Conservation (phyloP, 2,329 filamentous ascomycete genomes). For the Exserohilum rostratum region DNA sequence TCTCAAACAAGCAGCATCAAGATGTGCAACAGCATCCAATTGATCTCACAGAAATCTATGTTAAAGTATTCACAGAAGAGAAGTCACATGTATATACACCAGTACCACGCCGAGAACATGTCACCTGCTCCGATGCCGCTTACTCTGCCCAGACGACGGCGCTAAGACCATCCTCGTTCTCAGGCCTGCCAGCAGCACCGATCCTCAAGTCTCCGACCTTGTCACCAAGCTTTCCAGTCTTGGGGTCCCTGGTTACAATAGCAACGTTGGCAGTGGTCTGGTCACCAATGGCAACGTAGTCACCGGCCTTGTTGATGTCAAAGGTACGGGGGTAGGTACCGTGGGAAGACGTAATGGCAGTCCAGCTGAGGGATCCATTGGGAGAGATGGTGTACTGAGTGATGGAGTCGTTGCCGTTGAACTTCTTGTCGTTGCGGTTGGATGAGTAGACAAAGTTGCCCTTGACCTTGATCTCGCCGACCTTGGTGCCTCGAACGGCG, state of each 20-base stretch:
- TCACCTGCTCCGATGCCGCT: not conserved
- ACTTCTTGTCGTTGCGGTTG: slow-evolving; percentile 48
- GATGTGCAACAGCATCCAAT: too few species aligned
- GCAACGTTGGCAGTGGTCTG: slow-evolving; percentile 43
- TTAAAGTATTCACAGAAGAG: too few species aligned
- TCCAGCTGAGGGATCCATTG: slow-evolving; percentile 36
- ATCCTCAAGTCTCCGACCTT: slow-evolving; percentile 36
- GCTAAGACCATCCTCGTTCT: slow-evolving; percentile 42
- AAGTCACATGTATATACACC: not conserved
- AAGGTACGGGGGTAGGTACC: slow-evolving; percentile 46
- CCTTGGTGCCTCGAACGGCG: slow-evolving; percentile 37
- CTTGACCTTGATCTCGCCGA: slow-evolving; percentile 42
- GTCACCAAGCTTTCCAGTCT: slow-evolving; percentile 35
- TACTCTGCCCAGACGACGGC: slow-evolving; percentile 46
- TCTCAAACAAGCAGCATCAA: too few species aligned
- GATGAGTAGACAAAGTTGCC: slow-evolving; percentile 44
- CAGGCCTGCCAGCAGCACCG: slow-evolving; percentile 31
- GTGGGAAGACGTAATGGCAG: slow-evolving; percentile 38
- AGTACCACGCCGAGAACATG: not conserved
- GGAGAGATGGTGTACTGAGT: slow-evolving; percentile 42
- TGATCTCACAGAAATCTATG: too few species aligned
- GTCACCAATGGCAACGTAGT: slow-evolving; percentile 40
- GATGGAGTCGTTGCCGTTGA: slow-evolving; percentile 42
- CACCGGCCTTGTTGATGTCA: slow-evolving; percentile 42
- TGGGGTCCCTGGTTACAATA: slow-evolving; percentile 36